These are phyloP conservation scores for Fusarium staphyleae DNA, from an alignment of 2,329 filamentous ascomycete species.

Conservation along the genomic window DNA sequence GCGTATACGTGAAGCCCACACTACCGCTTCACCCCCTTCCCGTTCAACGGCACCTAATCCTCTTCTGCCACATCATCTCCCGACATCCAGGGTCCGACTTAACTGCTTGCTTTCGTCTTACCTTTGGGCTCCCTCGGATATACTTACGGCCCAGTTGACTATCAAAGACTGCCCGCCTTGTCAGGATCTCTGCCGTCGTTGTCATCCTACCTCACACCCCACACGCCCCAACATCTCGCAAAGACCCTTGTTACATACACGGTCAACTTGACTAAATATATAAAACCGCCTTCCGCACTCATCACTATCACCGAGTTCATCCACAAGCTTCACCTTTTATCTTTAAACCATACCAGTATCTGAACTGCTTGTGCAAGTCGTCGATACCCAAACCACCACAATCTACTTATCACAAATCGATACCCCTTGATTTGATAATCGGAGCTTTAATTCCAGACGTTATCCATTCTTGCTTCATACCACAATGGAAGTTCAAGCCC, in stretches of 20 bases:
- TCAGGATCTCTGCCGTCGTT: conserved; percentile 12
- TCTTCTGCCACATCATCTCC: conserved; percentile 42
- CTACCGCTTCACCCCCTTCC: conserved; percentile 22
- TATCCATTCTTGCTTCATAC: not conserved
- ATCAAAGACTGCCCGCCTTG: conserved; percentile 16
- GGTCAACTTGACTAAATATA: conserved; percentile 23
- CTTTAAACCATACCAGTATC: not conserved
- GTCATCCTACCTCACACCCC: conserved; percentile 22
- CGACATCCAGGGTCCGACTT: conserved; percentile 24
- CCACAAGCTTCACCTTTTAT: conserved; percentile 10
- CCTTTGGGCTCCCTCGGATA: conserved; percentile 31
- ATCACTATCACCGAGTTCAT: conserved; percentile 3
- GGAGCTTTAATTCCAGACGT: not conserved
- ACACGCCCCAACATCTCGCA: conserved; percentile 23
- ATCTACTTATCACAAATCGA: not conserved
- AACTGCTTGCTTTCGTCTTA: conserved; percentile 34
- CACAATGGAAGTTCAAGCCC: conserved; percentile 36
- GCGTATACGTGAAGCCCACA: conserved; percentile 27
- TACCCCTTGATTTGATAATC: not conserved
- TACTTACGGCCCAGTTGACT: conserved; percentile 27
- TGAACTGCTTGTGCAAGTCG: not conserved
- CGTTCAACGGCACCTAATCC: conserved; percentile 38
- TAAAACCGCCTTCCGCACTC: conserved; percentile 27
- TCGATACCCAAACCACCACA: not conserved
- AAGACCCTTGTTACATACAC: conserved; percentile 18